Evolutionary conservation across 2,329 filamentous ascomycete species (phyloP).

Genomic region (Cercospora zeina): DNA sequence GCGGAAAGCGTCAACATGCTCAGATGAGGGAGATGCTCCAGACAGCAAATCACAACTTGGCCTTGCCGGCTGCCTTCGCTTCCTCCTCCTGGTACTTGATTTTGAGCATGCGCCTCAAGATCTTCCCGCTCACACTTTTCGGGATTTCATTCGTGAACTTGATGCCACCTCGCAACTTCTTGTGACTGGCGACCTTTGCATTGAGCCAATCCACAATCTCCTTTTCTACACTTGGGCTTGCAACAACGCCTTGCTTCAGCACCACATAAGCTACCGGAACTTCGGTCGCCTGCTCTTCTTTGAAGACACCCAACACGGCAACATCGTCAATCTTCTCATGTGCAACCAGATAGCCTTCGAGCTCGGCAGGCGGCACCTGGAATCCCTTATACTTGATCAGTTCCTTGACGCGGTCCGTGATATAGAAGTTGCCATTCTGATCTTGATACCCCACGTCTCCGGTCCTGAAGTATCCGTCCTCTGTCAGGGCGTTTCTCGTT

Average conservation of each 20-base stretch:
- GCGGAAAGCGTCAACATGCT: too few species aligned
- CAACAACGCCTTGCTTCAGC: slow-evolving; percentile 39
- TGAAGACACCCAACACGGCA: slow-evolving; percentile 50
- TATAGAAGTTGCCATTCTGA: slow-evolving; percentile 75
- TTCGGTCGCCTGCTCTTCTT: slow-evolving; percentile 54
- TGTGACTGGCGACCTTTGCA: slow-evolving; percentile 67
- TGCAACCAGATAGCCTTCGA: slow-evolving; percentile 48
- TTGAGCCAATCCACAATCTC: slow-evolving; percentile 62
- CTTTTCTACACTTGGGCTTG: slow-evolving; percentile 40
- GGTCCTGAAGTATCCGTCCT: slow-evolving; percentile 83
- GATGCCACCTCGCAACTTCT: slow-evolving; percentile 54
- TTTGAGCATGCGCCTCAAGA: slow-evolving; percentile 63
- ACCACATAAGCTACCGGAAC: slow-evolving; percentile 60
- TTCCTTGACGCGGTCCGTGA: slow-evolving; percentile 77
- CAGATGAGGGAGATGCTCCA: too few species aligned
- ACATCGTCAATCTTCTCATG: slow-evolving; percentile 49
- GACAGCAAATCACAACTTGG: slow-evolving; percentile 42
- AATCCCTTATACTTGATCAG: slow-evolving; percentile 58
- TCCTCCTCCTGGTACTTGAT: slow-evolving; percentile 48
- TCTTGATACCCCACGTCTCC: slow-evolving; percentile 82
- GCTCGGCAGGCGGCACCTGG: slow-evolving; percentile 38
- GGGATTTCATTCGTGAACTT: slow-evolving; percentile 67
- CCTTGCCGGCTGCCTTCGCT: slow-evolving; percentile 42
- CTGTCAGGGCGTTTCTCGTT: slow-evolving; percentile 68
- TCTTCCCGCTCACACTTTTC: slow-evolving; percentile 74